Evolutionary conservation across 768 basidiomycete species (phyloP), one percentile per base, ranked within the genome.

Genomic region (Asterophora parasitica): DNA sequence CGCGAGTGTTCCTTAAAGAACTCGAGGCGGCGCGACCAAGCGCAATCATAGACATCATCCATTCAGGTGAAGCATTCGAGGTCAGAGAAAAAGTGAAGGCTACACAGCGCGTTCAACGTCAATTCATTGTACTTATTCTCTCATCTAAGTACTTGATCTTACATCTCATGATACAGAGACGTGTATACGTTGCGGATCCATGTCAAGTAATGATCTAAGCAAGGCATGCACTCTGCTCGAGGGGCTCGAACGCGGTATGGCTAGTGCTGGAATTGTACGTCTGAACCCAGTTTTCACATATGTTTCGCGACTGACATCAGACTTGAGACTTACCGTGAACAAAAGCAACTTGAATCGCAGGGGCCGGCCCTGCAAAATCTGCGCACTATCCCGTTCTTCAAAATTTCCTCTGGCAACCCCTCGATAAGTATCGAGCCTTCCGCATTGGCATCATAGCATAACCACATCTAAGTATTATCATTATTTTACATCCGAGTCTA

Each of bases 41-140:
- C 59, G 91, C 91, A 0, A 96, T 99, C 55, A 91, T 99, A 52
- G 96, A 99, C 63, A 95, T 98, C 51, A 96, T 98, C 23, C 92
- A 96, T 64, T 93, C 89, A 0, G 94, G 94, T 6, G 94, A 97
- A 61, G 85, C 88, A 1, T 93, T 93, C 57, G 89, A 92, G 61
- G 71, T 94, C 16, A 81, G 78, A 53, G 86, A 91, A 39, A 88
- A 88, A 53, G 79, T 94, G n/a, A 89, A 84, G 60, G 83, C 83
- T 10, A 78, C 79, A 0, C 88, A 92, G 64, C 92, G 92, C 62
- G 65, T 74, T 23, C 89, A 93, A 65, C 89, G 93, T 95, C 66
- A 64, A 86, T 72, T 49, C 15, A 28, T 39, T 20, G 45, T 23
- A 4, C 23, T 32, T 20, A 16, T 13, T 47, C 15, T n/a, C 33